These are phyloP conservation scores for Cucurbita maxima DNA, from an alignment of 306 rosid species.

Conservation along the genomic window DNA sequence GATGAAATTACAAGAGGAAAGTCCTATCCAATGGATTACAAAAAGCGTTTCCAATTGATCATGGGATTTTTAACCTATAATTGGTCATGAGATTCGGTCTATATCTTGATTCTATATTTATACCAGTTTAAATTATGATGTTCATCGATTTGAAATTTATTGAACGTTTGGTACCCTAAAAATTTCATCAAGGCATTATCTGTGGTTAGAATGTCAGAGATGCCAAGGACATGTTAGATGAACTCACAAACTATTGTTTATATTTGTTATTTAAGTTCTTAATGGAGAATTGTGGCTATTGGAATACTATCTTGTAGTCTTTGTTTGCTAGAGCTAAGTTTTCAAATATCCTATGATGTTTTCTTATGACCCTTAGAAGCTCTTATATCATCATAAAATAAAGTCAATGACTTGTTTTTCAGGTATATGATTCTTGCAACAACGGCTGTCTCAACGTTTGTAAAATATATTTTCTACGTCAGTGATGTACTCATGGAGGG, in stretches of 20 bases:
- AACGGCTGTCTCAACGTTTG: slow-evolving; percentile 73
- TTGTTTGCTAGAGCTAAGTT: not conserved
- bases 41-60: not conserved
- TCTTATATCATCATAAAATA: not conserved
- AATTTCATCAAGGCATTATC: not conserved
- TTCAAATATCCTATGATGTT: not conserved
- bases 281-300: not conserved
- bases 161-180: not conserved
- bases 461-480: slow-evolving; percentile 83
- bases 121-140: not conserved
- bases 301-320: not conserved
- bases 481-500: slow-evolving; percentile 95
- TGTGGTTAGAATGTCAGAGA: not conserved
- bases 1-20: not conserved
- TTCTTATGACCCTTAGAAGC: not conserved
- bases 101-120: not conserved
- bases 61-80: too few species aligned
- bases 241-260: not conserved
- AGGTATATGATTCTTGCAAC: slow-evolving; percentile 99
- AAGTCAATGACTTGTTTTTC: slow-evolving; percentile 17
- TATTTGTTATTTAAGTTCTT: not conserved
- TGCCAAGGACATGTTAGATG: not conserved
- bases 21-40: not conserved
- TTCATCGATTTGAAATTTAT: not conserved
- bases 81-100: not conserved